Evolutionary conservation across 345 rosid genomes (phyloP), one percentile per base, ranked within the genome.

Genomic region (Lagerstroemia speciosa): DNA sequence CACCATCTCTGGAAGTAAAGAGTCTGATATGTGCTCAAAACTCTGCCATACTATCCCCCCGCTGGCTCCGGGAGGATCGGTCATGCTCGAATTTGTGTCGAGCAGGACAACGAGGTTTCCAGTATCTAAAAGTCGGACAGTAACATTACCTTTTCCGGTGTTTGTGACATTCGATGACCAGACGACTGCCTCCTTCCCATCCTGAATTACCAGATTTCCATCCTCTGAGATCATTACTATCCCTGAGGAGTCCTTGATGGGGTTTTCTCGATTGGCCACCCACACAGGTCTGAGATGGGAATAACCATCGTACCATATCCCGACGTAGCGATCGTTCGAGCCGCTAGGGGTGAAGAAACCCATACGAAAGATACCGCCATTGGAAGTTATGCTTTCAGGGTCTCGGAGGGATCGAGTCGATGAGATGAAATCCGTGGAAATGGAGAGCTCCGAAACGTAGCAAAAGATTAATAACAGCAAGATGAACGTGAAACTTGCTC

Each of bases 311-410:
- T 74, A 82, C 90, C 88, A 88, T 27, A 88, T 81, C 55, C 89
- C 93, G 20, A 74, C 87, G 24, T 82, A 87, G 32, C 82, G 71
- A 71, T 72, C 12, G 14, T 72, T 72, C 34, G 85, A 78, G 70
- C 71, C 78, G 6, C 37, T 72, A 12, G 83, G 89, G 70, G 79
- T 83, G 72, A 87, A 87, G 82, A 87, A 85, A 36, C 92, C 92
- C 34, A 87, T 65, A 67, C 74, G 74, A 79, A 80, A 83, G 43
- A 66, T 6, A 0, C 79, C 74, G n/a, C 7, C 65, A 52, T 67
- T 73, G 69, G 81, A 82, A 55, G 66, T 70, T 32, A 81, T 79
- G 65, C 71, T 57, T 50, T 73, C 75, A 33, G 86, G 68, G 29
- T 85, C 85, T 62, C 67, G 76, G 71, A 83, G 68, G 43, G 60